Percentiles rank a stretch among this genome's conserved stretches.
phyloP scores from a whole-genome alignment of 1,284 basidiomycete genomes.

The Sporisorium exsertum region DNA sequence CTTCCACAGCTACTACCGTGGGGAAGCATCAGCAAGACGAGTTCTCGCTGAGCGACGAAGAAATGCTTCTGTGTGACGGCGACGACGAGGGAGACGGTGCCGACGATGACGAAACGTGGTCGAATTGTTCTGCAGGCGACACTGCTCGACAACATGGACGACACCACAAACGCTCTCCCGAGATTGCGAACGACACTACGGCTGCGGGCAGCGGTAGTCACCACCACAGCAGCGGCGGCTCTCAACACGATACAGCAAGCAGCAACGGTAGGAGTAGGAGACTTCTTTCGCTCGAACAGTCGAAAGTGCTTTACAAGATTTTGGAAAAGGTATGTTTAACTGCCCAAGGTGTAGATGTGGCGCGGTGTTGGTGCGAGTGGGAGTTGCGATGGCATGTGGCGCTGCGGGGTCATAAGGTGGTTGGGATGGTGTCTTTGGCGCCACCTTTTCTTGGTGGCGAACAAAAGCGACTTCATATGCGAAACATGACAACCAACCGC shows the following conservation, averaged over 20 bases:
- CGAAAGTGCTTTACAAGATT: slow-evolving; percentile 55
- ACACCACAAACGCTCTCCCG: too few species aligned
- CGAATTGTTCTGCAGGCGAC: not conserved
- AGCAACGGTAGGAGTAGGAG: slow-evolving; percentile 27
- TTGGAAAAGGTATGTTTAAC: slow-evolving; percentile 40
- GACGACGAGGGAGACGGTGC: slow-evolving; percentile 8
- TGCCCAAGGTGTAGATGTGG: too few species aligned
- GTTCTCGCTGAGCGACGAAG: slow-evolving; percentile 35
- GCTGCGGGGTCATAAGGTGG: too few species aligned
- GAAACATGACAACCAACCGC: too few species aligned
- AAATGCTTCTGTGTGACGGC: slow-evolving; percentile 33
- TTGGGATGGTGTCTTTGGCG: too few species aligned
- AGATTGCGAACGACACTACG: not conserved
- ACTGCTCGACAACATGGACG: too few species aligned
- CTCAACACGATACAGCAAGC: too few species aligned
- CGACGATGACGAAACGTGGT: not conserved
- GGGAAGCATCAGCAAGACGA: slow-evolving; percentile 1
- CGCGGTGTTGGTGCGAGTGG: too few species aligned
- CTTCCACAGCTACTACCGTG: too few species aligned
- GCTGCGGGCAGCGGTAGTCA: not conserved
- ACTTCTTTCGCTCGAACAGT: slow-evolving; percentile 51
- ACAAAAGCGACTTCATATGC: too few species aligned
- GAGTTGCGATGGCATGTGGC: not conserved
- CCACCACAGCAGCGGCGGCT: not conserved
- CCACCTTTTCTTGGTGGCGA: too few species aligned